phyloP scores from a whole-genome alignment of 345 rosid genomes.

The Citrus sp. region DNA sequence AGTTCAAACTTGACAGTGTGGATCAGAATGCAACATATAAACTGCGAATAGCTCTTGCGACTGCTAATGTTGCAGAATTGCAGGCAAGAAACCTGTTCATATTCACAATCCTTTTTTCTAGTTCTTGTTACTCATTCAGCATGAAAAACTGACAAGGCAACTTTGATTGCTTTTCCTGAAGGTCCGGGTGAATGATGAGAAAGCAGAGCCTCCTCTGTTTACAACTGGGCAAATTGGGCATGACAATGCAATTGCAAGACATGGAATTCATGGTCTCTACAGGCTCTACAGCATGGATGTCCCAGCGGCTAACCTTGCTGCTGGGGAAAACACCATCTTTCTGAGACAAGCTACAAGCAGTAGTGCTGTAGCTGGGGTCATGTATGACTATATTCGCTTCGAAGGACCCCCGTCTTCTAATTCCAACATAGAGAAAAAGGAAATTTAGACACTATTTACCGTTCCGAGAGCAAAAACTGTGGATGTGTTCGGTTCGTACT shows the following conservation, averaged over 20 bases:
- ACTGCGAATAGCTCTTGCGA: constrained; percentile 52
- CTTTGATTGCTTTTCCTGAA: neutral
- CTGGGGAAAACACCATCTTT: constrained; percentile 47
- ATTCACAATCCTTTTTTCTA: neutral
- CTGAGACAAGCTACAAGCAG: constrained; percentile 40
- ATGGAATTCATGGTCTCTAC: constrained; percentile 68
- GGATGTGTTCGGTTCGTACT: too few species aligned
- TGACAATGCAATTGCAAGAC: constrained; percentile 62
- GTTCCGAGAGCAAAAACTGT: too few species aligned
- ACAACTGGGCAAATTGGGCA: constrained; percentile 56
- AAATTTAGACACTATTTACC: too few species aligned
- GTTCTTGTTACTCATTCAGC: neutral
- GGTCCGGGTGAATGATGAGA: constrained; percentile 38
- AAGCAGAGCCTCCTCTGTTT: constrained; percentile 35
- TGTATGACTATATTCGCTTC: constrained; percentile 66
- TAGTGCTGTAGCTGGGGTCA: constrained; percentile 41
- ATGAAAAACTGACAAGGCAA: neutral
- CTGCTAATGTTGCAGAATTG: constrained; percentile 50
- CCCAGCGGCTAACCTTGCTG: constrained; percentile 26
- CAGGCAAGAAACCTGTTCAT: constrained; percentile 23
- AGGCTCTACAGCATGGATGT: constrained; percentile 39
- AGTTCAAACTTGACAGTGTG: constrained; percentile 34
- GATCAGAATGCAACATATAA: constrained; percentile 29
- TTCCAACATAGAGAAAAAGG: neutral
- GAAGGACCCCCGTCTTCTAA: constrained; percentile 36